These are phyloP conservation scores for Raddia distichophylla DNA, from an alignment of 176 grass and related monocot genomes.

Conservation along the genomic window DNA sequence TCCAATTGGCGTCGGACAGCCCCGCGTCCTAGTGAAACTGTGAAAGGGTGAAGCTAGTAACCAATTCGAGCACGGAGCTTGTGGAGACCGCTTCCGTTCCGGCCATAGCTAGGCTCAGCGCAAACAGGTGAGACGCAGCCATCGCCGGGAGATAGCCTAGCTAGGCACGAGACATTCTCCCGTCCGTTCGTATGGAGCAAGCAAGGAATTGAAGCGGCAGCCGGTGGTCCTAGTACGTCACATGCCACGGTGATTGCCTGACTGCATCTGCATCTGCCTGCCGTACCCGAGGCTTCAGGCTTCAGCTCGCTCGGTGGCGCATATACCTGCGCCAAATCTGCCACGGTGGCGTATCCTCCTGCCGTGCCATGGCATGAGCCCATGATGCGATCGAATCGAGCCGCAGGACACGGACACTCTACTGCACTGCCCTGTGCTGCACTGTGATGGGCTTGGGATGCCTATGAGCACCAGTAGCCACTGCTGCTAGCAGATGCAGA, in stretches of 20 bases:
- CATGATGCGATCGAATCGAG: neutral
- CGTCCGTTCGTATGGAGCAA: neutral
- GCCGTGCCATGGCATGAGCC: conserved; percentile 12
- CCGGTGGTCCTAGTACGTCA: too few species aligned
- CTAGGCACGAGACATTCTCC: neutral
- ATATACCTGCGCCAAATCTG: neutral
- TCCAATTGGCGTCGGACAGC: too few species aligned
- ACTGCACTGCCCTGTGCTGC: neutral
- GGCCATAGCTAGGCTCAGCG: neutral
- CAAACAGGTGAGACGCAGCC: neutral
- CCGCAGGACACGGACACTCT: neutral
- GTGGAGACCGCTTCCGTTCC: neutral
- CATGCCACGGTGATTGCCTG: too few species aligned
- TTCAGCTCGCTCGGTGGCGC: neutral
- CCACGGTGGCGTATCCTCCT: neutral
- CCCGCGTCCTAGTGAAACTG: too few species aligned
- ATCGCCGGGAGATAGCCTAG: neutral
- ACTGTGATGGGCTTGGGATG: neutral
- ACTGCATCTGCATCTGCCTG: too few species aligned
- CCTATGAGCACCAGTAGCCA: neutral
- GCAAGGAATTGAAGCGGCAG: neutral
- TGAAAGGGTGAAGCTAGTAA: too few species aligned
- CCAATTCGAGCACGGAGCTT: neutral
- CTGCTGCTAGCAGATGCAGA: neutral
- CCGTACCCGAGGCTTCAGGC: neutral